These are phyloP conservation scores for Scutellaria barbata DNA, from an alignment of 257 asterid genomes.

Conservation along the genomic window DNA sequence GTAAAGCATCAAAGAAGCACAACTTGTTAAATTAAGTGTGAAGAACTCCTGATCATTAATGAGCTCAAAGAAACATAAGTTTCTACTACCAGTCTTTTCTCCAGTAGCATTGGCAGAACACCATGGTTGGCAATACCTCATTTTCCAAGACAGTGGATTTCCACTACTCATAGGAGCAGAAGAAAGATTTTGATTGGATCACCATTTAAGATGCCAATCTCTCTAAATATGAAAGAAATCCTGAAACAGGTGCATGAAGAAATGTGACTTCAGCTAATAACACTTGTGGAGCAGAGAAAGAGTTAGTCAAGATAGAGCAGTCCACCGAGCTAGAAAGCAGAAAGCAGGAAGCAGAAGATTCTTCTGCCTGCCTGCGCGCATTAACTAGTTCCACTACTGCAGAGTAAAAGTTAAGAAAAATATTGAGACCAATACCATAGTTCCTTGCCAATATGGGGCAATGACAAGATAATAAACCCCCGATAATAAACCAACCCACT, in stretches of 20 bases:
- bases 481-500: too few relatives aligned
- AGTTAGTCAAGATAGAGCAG: slow-evolving; percentile 15
- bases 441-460: background rate
- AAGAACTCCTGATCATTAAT: slow-evolving; percentile 23
- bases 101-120: slow-evolving; percentile 31
- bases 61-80: slow-evolving; percentile 20
- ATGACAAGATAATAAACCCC: background rate
- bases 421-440: background rate
- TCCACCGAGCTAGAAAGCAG: slow-evolving; percentile 2
- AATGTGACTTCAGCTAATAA: slow-evolving; percentile 31
- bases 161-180: slow-evolving; percentile 43
- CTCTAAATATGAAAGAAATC: slow-evolving; percentile 38
- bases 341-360: slow-evolving; percentile 8
- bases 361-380: slow-evolving; percentile 21
- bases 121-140: slow-evolving; percentile 35
- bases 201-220: slow-evolving; percentile 40
- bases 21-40: slow-evolving; percentile 31
- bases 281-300: slow-evolving; percentile 12
- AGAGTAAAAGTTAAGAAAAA: background rate
- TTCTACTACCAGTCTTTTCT: slow-evolving; percentile 32
- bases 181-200: slow-evolving; percentile 33
- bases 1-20: slow-evolving; percentile 19
- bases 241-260: slow-evolving; percentile 44
- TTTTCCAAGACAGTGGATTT: slow-evolving; percentile 31
- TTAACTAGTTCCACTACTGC: background rate